phyloP scores from a whole-genome alignment of 2,329 filamentous ascomycete species.

The Metarhizium rileyi region DNA sequence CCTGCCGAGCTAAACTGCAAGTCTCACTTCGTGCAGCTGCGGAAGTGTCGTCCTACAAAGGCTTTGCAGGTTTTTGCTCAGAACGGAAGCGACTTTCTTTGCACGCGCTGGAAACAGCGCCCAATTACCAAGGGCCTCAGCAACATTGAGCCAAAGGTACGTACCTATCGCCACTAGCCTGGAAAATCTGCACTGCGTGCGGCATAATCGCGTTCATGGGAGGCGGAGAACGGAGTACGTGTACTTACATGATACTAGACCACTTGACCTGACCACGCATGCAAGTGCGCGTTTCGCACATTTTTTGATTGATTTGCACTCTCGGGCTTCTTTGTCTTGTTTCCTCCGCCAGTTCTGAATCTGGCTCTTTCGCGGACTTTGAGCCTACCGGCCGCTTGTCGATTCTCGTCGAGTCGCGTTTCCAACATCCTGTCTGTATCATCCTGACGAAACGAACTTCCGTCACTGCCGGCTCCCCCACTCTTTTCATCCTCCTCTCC shows the following conservation, averaged over 20 bases:
- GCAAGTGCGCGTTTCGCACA: neutral
- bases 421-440: neutral
- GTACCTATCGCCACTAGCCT: neutral
- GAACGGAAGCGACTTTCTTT: too few relatives aligned
- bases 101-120: neutral
- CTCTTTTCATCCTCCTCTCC: neutral
- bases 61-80: neutral
- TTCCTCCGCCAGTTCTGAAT: neutral
- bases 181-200: neutral
- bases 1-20: neutral
- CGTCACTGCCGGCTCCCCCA: slow-evolving; percentile 3
- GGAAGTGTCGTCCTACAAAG: neutral
- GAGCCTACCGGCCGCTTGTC: neutral
- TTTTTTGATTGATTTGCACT: neutral
- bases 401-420: neutral
- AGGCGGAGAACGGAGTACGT: neutral
- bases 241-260: neutral
- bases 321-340: neutral
- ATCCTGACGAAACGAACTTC: slow-evolving; percentile 3
- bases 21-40: neutral
- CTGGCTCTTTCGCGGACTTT: neutral
- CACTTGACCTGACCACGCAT: neutral
- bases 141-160: too few relatives aligned
- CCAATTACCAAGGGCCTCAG: neutral
- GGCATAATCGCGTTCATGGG: neutral